Percentiles rank a stretch among this genome's conserved stretches.
Evolutionary conservation across 305 asterid species (phyloP).

Genomic region (Nicotiana rustica): DNA sequence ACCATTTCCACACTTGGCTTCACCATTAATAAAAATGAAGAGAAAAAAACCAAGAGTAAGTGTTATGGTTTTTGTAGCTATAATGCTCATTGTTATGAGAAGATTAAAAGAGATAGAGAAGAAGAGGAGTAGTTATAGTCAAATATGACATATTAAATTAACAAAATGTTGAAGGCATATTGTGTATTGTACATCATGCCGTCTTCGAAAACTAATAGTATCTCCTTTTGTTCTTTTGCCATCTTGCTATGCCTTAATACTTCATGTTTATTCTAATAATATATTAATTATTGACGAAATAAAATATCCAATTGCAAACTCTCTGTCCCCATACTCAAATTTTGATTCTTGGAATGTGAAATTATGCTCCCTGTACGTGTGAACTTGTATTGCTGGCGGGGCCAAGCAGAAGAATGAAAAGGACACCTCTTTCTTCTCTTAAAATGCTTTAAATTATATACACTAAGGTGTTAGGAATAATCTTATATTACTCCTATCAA

Average conservation of each 20-base stretch:
- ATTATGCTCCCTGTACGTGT: background rate
- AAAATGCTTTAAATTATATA: too few relatives aligned
- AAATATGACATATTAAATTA: constrained; percentile 46
- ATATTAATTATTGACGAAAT: too few relatives aligned
- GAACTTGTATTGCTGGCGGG: background rate
- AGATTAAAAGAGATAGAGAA: constrained; percentile 32
- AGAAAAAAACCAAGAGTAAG: constrained; percentile 33
- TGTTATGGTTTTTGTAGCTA: constrained; percentile 34
- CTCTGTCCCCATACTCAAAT: background rate
- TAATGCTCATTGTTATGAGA: constrained; percentile 35
- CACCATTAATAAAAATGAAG: constrained; percentile 36
- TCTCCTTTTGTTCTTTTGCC: background rate
- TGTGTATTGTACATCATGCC: constrained; percentile 47
- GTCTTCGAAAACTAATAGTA: constrained; percentile 41
- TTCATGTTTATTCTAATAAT: background rate
- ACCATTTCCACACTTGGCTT: constrained; percentile 65
- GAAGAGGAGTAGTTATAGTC: constrained; percentile 31
- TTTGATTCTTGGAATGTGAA: background rate
- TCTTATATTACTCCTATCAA: too few relatives aligned
- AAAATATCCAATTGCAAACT: constrained; percentile 11
- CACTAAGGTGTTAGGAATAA: too few relatives aligned
- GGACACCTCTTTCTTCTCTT: background rate
- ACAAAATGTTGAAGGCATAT: constrained; percentile 37
- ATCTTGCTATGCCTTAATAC: background rate
- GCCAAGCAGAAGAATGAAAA: constrained; percentile 24